phyloP scores from a whole-genome alignment of 257 asterid genomes.

The Misopates orontium region DNA sequence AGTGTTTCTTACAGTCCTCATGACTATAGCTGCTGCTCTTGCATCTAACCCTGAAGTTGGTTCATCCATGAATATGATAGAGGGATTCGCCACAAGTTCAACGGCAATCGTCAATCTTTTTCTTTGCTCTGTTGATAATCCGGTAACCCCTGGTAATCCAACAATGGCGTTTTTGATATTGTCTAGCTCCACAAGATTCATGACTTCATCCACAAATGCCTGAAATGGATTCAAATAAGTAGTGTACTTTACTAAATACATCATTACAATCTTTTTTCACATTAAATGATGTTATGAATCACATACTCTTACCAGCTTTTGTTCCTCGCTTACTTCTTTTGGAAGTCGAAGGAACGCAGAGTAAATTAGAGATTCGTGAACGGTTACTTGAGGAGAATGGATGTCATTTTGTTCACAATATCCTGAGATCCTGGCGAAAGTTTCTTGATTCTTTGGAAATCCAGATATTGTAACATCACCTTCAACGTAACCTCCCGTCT shows the following conservation, averaged over 20 bases:
- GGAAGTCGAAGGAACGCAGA: slow-evolving; percentile 68
- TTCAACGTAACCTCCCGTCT: slow-evolving; percentile 65
- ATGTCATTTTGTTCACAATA: slow-evolving; percentile 69
- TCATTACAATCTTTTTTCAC: not conserved
- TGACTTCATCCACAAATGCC: slow-evolving; percentile 60
- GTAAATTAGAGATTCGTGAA: slow-evolving; percentile 57
- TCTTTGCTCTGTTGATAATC: slow-evolving; percentile 64
- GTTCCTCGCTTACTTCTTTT: slow-evolving; percentile 43
- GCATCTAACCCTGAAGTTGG: slow-evolving; percentile 81
- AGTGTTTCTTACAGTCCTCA: slow-evolving; percentile 74
- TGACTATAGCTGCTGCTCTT: slow-evolving; percentile 71
- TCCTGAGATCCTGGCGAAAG: slow-evolving; percentile 70
- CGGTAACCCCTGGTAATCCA: slow-evolving; percentile 62
- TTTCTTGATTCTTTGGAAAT: slow-evolving; percentile 60
- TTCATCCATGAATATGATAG: slow-evolving; percentile 74
- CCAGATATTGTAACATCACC: slow-evolving; percentile 69
- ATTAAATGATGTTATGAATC: not conserved
- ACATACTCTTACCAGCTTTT: slow-evolving; percentile 43
- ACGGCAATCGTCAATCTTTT: slow-evolving; percentile 73
- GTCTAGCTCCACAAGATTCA: slow-evolving; percentile 62
- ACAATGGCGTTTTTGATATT: slow-evolving; percentile 53
- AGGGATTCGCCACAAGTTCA: slow-evolving; percentile 71
- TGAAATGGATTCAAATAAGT: slow-evolving; percentile 25
- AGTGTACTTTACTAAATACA: too few relatives aligned
- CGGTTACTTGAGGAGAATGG: slow-evolving; percentile 74